Conservation (phyloP, 371 early-diverging fungal species). For the Gilbertella persicaria region DNA sequence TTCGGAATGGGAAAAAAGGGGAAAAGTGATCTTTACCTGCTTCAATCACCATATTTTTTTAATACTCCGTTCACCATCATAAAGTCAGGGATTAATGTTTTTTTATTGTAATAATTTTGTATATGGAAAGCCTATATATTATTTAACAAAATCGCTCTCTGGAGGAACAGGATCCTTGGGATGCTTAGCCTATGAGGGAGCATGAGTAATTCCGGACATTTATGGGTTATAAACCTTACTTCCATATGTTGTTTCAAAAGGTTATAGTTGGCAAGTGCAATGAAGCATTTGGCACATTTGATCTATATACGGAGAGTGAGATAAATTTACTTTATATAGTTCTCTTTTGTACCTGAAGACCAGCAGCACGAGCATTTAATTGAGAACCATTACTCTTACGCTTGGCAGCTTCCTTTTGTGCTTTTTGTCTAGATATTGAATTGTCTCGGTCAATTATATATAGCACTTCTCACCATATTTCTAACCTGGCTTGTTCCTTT, state of each 20-base stretch:
- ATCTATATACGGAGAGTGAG: conserved; percentile 33
- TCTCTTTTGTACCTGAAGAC: conserved; percentile 47
- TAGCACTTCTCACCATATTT: no score
- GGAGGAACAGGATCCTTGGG: conserved; percentile 56
- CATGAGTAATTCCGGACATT: neutral
- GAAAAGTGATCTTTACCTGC: no score
- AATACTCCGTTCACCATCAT: no score
- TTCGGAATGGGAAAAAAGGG: neutral
- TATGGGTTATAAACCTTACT: conserved; percentile 22
- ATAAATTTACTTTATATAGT: neutral
- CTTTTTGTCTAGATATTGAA: conserved; percentile 46
- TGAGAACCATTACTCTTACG: conserved; percentile 50
- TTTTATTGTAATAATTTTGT: no score
- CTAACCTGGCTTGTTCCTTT: conserved; percentile 62
- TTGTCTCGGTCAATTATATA: conserved; percentile 1
- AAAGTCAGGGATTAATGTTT: no score
- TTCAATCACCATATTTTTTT: neutral
- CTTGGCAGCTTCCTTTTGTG: conserved; percentile 59
- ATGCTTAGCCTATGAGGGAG: conserved; percentile 54
- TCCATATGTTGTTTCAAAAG: conserved; percentile 64
- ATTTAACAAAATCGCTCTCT: conserved; percentile 30
- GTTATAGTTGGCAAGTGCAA: conserved; percentile 56
- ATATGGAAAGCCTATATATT: no score
- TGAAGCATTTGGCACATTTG: conserved; percentile 44
- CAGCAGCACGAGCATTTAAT: conserved; percentile 61